Evolutionary conservation across 306 rosid genomes (phyloP).

Genomic region (Medicago lupulina): DNA sequence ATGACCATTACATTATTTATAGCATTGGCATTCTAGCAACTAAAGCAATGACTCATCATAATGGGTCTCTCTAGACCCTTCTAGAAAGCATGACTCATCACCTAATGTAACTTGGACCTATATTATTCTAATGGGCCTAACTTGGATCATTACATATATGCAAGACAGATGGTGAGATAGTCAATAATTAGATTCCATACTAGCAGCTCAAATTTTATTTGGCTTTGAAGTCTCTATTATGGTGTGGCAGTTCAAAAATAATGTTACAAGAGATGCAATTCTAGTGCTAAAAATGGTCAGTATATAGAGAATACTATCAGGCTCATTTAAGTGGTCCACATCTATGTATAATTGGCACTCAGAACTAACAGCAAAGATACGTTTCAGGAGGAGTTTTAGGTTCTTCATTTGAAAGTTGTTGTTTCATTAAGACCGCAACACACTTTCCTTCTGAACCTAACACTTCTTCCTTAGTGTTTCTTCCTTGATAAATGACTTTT

Average conservation of each 20-base stretch:
- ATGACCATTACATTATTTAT: too few species aligned
- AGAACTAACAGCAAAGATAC: background rate
- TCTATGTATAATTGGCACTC: too few species aligned
- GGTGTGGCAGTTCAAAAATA: constrained; percentile 4
- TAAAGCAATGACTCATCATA: too few species aligned
- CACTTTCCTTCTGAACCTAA: constrained; percentile 8
- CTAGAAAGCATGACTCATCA: too few species aligned
- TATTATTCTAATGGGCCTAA: too few species aligned
- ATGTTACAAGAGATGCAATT: background rate
- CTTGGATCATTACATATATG: too few species aligned
- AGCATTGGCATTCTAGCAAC: too few species aligned
- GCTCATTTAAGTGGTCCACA: too few species aligned
- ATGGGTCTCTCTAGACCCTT: too few species aligned
- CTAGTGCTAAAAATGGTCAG: constrained; percentile 5
- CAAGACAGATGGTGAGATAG: constrained; percentile 5
- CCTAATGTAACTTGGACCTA: too few species aligned
- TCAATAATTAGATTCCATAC: constrained; percentile 10
- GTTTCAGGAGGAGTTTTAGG: background rate
- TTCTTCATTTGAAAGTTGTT: background rate
- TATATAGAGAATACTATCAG: constrained; percentile 2
- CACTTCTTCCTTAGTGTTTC: background rate
- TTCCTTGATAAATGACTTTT: background rate
- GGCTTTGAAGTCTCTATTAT: constrained; percentile 25
- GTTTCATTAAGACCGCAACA: constrained; percentile 19
- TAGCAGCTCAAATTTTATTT: background rate